Evolutionary conservation across 305 asterid genomes (phyloP).

Genomic region (Fraxinus velutina): DNA sequence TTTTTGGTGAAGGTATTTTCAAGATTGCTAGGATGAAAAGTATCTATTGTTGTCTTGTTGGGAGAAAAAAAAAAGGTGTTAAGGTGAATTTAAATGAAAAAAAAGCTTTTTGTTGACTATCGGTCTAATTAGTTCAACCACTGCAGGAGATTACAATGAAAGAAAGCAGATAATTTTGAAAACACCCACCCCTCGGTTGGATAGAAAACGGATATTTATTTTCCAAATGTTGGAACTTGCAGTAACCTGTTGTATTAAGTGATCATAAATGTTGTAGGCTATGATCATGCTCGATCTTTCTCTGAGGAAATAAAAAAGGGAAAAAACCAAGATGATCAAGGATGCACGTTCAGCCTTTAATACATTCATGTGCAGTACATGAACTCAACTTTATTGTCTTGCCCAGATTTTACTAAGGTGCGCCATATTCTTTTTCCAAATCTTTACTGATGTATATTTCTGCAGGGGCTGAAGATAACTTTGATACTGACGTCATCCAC

Average conservation of each 20-base stretch:
- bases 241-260: background rate
- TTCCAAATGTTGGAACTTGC: background rate
- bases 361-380: background rate
- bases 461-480: conserved; percentile 36
- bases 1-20: conserved; percentile 25
- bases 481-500: conserved; percentile 36
- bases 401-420: background rate
- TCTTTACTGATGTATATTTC: background rate
- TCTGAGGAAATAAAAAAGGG: background rate
- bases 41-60: background rate
- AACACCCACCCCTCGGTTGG: background rate
- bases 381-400: background rate
- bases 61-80: background rate
- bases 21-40: background rate
- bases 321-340: background rate
- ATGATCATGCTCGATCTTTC: background rate
- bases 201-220: background rate
- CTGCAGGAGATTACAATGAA: background rate
- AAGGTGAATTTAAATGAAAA: background rate
- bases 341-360: background rate
- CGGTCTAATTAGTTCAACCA: background rate
- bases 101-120: background rate
- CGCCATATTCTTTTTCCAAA: background rate
- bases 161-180: background rate
- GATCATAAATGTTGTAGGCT: background rate